Evolutionary conservation across 2,329 filamentous ascomycete genomes (phyloP).

Genomic region (Xylaria sp.): DNA sequence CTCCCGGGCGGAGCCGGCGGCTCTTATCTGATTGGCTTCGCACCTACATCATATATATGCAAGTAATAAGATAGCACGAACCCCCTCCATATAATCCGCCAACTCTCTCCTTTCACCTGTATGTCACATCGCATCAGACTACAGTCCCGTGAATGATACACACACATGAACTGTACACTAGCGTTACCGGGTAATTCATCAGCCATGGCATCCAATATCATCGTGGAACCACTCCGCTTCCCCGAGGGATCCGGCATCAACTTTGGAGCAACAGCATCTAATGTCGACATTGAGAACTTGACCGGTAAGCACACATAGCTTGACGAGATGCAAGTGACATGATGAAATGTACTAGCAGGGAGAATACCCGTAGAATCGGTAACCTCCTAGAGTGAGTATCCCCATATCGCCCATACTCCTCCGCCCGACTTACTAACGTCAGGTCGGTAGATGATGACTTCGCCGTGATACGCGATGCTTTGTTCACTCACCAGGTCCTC

Average conservation of each 20-base stretch:
- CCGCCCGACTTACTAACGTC: conserved; percentile 35
- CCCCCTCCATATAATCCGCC: conserved; percentile 7
- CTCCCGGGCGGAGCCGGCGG: conserved; percentile 22
- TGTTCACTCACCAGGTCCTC: conserved; percentile 76
- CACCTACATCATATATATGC: background rate
- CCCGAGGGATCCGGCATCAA: conserved; percentile 57
- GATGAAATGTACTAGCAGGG: conserved; percentile 47
- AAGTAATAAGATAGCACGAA: conserved; percentile 30
- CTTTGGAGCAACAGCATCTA: conserved; percentile 70
- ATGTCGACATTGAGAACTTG: conserved; percentile 70
- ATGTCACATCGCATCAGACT: background rate
- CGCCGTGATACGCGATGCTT: conserved; percentile 68
- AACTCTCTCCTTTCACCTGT: background rate
- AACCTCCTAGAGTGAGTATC: conserved; percentile 65
- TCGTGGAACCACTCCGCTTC: conserved; percentile 54
- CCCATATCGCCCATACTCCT: conserved; percentile 8
- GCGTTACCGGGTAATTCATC: background rate
- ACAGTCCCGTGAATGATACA: background rate
- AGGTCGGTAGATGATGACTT: conserved; percentile 69
- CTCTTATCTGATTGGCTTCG: conserved; percentile 1
- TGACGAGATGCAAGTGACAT: conserved; percentile 31
- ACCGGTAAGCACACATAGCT: conserved; percentile 60
- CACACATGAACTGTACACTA: background rate
- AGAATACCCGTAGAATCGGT: conserved; percentile 70
- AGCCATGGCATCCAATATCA: conserved; percentile 43